Base-by-base conservation (phyloP, 192 early-diverging fungal genomes). In the Coemansia sp. region DNA sequence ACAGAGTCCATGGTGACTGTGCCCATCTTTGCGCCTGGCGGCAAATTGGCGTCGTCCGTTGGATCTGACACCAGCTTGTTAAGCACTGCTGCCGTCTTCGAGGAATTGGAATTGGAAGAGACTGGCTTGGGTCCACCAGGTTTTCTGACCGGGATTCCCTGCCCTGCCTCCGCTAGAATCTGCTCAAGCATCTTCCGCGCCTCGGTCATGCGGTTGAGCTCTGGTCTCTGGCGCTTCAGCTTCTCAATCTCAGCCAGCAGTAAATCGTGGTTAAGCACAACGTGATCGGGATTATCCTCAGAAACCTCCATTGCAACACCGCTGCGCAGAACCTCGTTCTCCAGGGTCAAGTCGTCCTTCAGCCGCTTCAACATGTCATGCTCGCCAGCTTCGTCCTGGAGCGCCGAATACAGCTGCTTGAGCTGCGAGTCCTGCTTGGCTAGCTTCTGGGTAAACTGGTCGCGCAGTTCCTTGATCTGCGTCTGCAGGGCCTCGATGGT, bases 401-500 rank as follows among this genome's bases (percentile, higher is more conserved):
- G 75, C 1, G 86, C 81, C 55, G 84, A 81, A 45, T 88, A 85
- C 19, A 90, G 69, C 61, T 88, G 84, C 71, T 88, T 88, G 49
- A 93, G 74, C 62, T 92, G 87, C 32, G 87, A 85, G 60, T 90
- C 88, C 83, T 89, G 84, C 37, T 85, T 87, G 22, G 87, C 83
- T 46, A 91, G 68, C 65, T 91, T 90, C 43, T 86, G 84, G 48
- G 87, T 85, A 49, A 90, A 90, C 65, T 90, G 88, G 38, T 87
- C 74, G 17, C 90, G 85, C 4, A 88, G 67, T 69, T 91, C 90
- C 60, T 77, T 86, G 51, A 92, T 81, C 71, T 90, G 89, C 40
- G 81, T 81, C 78, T 93, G 90, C 25, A 93, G 65, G 14, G 90
- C 88, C 51, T 87, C 82, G 17, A 93, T 90, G 5, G 90, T 92